Base-by-base conservation (phyloP, 1,139 yeast species). In the Sugiyamaella sp. region DNA sequence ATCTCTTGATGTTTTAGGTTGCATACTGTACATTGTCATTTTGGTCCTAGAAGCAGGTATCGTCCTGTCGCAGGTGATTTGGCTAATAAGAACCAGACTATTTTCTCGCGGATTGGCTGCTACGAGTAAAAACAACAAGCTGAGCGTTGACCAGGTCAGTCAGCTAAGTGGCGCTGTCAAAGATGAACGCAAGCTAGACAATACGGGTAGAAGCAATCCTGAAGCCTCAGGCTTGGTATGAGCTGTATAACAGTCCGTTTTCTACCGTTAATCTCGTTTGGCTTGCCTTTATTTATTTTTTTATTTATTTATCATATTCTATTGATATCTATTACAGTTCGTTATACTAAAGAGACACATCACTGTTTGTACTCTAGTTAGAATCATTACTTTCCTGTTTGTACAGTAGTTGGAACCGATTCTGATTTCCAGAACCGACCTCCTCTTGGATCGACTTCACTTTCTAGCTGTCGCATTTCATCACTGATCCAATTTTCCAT, bases 31-130 rank as follows among this genome's bases (percentile, higher is more conserved):
- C 67, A 79, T 82, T 8, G 74, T 89, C 21, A 89, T 91, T 48
- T 78, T 89, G 16, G 82, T 72, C 0, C 67, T 90, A 65, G 98
- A 91, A 66, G 57, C 83, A 2, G 97, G 97, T 0, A 88, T 91
- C 25, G 83, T 87, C 61, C 43, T 73, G 0, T 80, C 89, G 54
- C 97, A 89, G 51, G 63, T 76, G 14, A 72, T 86, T 6, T 90
- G 97, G 97, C 79, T 81, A 64, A 57, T 84, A 27, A 73, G 89
- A 53, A 78, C 80, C 58, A 78, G 70, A 32, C 56, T 63, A 51
- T 52, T 46, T n/a, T n/a, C n/a, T 29, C 57, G 65, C 21, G 60
- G 52, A 35, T 51, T 49, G 22, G 54, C 39, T n/a, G 35, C 35
- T 6, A 14, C 8, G 4, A 29, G 14, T 14, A 12, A 29, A 12